Base-by-base conservation (phyloP, 352 stramenopile species). In the Peronospora farinosa region DNA sequence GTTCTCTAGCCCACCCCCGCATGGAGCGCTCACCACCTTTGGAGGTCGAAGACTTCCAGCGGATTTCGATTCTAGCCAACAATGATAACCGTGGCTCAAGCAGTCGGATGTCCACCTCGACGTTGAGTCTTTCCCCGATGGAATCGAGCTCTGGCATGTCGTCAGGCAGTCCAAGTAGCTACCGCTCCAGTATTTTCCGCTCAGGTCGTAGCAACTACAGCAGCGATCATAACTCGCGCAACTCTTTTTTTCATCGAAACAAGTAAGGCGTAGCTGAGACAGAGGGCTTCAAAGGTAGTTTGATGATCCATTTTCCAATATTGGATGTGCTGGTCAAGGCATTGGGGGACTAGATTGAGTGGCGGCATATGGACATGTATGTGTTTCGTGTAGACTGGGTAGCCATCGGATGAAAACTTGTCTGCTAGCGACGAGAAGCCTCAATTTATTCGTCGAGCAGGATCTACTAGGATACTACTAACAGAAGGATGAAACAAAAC, bases 201-300 rank as follows among this genome's bases (percentile, higher is more conserved):
- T 78, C 68, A 5, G 66, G 69, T 15, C 67, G 70, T 21, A 66
- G 54, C 39, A 74, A 60, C 32, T 39, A 82, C 55, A 61, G 31
- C 36, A 44, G 54, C 19, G 50, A 60, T 23, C 62, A 74, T 19
- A 67, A 67, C 33, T 47, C 61, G 5, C 71, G 74, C 21, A 71
- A 74, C 39, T 85, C 74, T 31, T 82, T 85, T 36, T 85, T 85
- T 54, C 73, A 79, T 65, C 57, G 73, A 30, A 84, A 80, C 51
- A 80, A 84, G 60, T 67, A 59, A 45, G 13, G 23, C 21, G 17
- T 13, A 12, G 8, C 7, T 21, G 6, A 43, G 12, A 28, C 11
- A 35, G 7, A n/a, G 31, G 27, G 13, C 17, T 13, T 8, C 3
- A 10, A 15, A 0, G 15, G 25, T 9, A 30, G 13, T 16, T 16